phyloP scores from a whole-genome alignment of 1,284 basidiomycete genomes.

The Austroboletus novae-zelandiae region DNA sequence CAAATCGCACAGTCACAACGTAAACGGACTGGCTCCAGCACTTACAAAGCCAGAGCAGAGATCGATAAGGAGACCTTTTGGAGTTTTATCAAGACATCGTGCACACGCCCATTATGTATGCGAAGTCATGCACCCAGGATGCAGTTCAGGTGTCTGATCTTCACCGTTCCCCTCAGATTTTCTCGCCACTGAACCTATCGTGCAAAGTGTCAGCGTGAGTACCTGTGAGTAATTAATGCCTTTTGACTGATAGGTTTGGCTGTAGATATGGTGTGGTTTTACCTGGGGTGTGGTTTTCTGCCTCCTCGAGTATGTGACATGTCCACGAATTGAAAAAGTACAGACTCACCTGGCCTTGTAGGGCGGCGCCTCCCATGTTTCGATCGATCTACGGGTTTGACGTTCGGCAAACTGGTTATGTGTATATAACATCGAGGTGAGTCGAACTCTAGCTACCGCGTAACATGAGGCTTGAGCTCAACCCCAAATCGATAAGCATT shows the following conservation, averaged over 20 bases:
- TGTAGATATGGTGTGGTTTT: conserved; percentile 71
- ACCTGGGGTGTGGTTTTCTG: conserved; percentile 78
- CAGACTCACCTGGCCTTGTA: conserved; percentile 20
- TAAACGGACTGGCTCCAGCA: conserved; percentile 57
- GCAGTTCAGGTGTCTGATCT: background rate
- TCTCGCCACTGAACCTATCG: conserved; percentile 73
- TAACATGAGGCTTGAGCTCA: background rate
- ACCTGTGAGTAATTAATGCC: background rate
- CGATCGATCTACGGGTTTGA: conserved; percentile 62
- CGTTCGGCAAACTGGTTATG: conserved; percentile 59
- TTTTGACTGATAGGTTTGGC: background rate
- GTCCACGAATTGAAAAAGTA: no score
- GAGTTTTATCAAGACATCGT: conserved; percentile 61
- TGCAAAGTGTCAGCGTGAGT: conserved; percentile 67
- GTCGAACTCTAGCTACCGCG: conserved; percentile 21
- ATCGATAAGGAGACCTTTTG: conserved; percentile 55
- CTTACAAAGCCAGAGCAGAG: conserved; percentile 64
- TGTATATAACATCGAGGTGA: conserved; percentile 60
- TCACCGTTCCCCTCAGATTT: conserved; percentile 42
- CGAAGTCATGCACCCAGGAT: conserved; percentile 14
- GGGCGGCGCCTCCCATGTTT: conserved; percentile 64
- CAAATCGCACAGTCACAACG: conserved; percentile 57
- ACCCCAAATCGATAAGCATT: conserved; percentile 42
- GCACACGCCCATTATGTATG: conserved; percentile 67
- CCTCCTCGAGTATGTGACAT: conserved; percentile 53